A percentile compares a stretch with the other conserved stretches of the same genome.
Conservation (phyloP, 1,284 basidiomycete species). For the Clitocybe nebularis region DNA sequence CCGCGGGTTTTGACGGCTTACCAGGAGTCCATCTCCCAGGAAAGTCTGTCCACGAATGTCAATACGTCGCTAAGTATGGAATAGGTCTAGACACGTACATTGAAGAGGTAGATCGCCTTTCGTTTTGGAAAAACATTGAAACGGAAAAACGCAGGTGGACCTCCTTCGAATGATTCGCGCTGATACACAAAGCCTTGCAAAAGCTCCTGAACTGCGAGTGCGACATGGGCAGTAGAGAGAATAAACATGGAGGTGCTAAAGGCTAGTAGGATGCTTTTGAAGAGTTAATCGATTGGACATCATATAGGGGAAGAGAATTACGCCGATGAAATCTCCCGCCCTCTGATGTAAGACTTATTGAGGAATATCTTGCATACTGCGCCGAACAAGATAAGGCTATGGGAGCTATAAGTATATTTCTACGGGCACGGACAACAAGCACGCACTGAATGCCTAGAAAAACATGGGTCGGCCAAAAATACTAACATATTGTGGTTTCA, state of each 20-base stretch:
- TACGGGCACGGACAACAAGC: no score
- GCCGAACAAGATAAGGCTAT: constrained; percentile 19
- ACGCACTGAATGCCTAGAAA: constrained; percentile 22
- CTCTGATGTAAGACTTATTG: constrained; percentile 14
- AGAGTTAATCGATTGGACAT: not conserved
- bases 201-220: constrained; percentile 19
- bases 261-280: constrained; percentile 17
- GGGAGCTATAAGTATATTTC: not conserved
- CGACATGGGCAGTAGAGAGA: constrained; percentile 21
- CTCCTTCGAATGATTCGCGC: constrained; percentile 11
- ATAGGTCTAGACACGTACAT: constrained; percentile 15
- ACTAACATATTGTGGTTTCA: not conserved
- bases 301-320: constrained; percentile 2
- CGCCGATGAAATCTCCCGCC: constrained; percentile 16
- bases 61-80: not conserved
- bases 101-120: constrained; percentile 24
- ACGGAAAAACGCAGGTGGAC: constrained; percentile 17
- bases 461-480: no score
- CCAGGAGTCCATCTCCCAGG: constrained; percentile 21
- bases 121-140: constrained; percentile 20
- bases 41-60: constrained; percentile 16
- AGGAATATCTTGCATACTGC: constrained; percentile 20
- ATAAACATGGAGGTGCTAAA: constrained; percentile 21
- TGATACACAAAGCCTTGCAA: constrained; percentile 21
- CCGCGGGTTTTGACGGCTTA: constrained; percentile 1